Percentiles rank a stretch among this genome's conserved stretches.
Conservation (phyloP, 176 grass and related monocot species). For the Phoenix dactylifera region DNA sequence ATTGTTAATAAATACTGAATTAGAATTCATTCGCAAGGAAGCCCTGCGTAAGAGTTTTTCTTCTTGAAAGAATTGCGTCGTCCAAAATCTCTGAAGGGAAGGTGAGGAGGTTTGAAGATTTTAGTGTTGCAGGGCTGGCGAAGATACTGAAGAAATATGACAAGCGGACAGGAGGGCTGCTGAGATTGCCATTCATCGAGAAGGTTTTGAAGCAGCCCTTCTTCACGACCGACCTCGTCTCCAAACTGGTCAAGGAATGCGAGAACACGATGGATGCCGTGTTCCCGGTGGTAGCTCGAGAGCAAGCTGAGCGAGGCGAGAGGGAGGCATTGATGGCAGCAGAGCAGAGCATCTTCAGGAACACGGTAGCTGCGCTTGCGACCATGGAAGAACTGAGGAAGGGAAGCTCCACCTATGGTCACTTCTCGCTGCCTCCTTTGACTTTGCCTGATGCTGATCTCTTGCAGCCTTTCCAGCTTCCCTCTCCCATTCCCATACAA, state of each 20-base stretch:
- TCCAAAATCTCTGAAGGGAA: neutral
- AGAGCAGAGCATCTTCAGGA: conserved; percentile 52
- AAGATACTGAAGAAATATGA: conserved; percentile 93
- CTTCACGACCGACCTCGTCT: conserved; percentile 74
- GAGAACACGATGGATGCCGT: conserved; percentile 48
- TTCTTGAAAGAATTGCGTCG: neutral
- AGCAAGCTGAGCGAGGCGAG: neutral
- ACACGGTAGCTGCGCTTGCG: conserved; percentile 42
- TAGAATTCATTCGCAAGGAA: no score
- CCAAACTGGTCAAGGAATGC: conserved; percentile 54
- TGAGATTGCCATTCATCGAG: conserved; percentile 62
- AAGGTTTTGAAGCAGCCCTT: conserved; percentile 70
- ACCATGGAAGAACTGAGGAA: conserved; percentile 63
- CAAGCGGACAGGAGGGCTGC: conserved; percentile 49
- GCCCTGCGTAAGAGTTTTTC: no score
- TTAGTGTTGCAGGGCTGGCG: conserved; percentile 34
- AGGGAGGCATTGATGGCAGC: neutral
- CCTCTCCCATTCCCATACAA: conserved; percentile 35
- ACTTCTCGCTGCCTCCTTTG: conserved; percentile 57
- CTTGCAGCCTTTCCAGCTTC: conserved; percentile 27
- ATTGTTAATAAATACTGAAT: no score
- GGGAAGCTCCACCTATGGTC: conserved; percentile 48
- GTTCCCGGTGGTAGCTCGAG: conserved; percentile 16
- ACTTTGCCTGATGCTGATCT: conserved; percentile 27
- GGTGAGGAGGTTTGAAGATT: neutral